A percentile compares a stretch with the other conserved stretches of the same genome.
These are phyloP conservation scores for Dimargaris xerosporica DNA, from an alignment of 192 early-diverging fungal species.

Conservation along the genomic window DNA sequence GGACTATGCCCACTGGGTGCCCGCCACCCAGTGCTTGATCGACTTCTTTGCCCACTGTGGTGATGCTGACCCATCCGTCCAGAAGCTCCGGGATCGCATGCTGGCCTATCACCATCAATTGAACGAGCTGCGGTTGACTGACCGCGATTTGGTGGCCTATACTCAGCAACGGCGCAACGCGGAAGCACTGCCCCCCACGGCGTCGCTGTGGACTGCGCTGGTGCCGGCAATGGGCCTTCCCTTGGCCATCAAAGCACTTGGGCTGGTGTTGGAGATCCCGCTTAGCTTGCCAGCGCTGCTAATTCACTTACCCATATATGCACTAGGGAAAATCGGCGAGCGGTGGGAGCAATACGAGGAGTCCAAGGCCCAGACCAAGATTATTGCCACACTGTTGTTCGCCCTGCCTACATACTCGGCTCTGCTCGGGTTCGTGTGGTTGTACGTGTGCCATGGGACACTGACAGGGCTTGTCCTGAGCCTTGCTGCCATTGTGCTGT, in stretches of 20 bases:
- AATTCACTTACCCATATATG: conserved; percentile 4
- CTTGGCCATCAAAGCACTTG: not conserved
- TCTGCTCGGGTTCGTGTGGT: not conserved
- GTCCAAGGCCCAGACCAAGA: conserved; percentile 4
- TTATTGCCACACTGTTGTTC: not conserved
- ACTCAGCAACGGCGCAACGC: not conserved
- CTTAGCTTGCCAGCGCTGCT: conserved; percentile 1
- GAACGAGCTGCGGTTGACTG: not conserved
- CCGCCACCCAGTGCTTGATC: conserved; percentile 19
- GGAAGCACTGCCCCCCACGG: too few species aligned
- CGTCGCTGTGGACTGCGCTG: not conserved
- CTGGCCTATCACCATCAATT: not conserved
- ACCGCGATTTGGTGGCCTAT: not conserved
- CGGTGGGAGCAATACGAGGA: not conserved
- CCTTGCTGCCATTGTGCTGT: not conserved
- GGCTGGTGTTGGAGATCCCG: conserved; percentile 6
- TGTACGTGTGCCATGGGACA: not conserved
- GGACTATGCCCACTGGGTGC: conserved; percentile 28
- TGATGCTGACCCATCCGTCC: not conserved
- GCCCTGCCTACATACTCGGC: not conserved
- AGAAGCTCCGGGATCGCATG: not conserved
- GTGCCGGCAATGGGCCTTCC: too few species aligned
- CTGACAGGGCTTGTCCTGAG: not conserved
- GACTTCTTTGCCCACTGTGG: not conserved
- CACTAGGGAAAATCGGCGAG: not conserved